A percentile compares a stretch with the other conserved stretches of the same genome.
phyloP scores from a whole-genome alignment of 2,329 filamentous ascomycete genomes.

The Trichophyton simii region DNA sequence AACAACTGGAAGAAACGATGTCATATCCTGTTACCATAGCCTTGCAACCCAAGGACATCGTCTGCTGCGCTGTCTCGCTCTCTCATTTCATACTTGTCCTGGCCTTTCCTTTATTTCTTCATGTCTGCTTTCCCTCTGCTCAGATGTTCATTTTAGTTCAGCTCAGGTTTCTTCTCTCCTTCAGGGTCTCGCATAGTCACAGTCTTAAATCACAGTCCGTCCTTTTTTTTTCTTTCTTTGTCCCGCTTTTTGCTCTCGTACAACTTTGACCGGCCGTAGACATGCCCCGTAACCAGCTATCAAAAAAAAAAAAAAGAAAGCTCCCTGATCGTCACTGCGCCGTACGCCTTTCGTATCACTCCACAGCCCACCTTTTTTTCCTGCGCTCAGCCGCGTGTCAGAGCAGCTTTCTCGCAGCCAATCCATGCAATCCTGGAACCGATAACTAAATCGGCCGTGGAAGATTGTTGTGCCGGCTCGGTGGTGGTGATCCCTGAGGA shows the following conservation, averaged over 20 bases:
- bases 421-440: no score
- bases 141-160: neutral
- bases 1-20: no score
- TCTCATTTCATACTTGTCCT: neutral
- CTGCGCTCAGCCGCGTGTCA: neutral
- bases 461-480: neutral
- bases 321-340: neutral
- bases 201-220: neutral
- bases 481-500: neutral
- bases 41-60: no score
- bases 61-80: no score
- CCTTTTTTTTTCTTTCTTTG: neutral
- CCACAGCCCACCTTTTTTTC: neutral
- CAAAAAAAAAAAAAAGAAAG: neutral
- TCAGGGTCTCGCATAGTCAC: neutral
- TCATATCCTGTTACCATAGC: no score
- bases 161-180: neutral
- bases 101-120: neutral
- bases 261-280: neutral
- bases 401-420: no score
- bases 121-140: neutral
- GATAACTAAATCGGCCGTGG: neutral
- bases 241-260: neutral
- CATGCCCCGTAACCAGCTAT: neutral
- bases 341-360: neutral